A percentile compares a stretch with the other conserved stretches of the same genome.
Evolutionary conservation across 2,329 filamentous ascomycete genomes (phyloP).

Genomic region (Exserohilum turcica): DNA sequence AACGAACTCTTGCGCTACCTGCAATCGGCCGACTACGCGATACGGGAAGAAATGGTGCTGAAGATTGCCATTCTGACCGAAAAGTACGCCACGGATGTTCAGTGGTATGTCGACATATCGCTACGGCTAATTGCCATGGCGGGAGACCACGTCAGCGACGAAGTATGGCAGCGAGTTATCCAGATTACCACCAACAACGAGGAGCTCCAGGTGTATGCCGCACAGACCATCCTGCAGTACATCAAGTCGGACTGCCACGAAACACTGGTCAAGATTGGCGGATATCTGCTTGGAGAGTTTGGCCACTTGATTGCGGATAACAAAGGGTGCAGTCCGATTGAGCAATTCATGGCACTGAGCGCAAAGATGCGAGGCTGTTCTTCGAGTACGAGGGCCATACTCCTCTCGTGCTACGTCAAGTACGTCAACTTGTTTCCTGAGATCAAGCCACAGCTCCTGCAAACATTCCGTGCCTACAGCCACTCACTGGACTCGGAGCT

Average conservation of each 20-base stretch:
- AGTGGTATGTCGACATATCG: slow-evolving; percentile 99
- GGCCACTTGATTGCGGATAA: slow-evolving; percentile 95
- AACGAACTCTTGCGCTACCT: slow-evolving; percentile 92
- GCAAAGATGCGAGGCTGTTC: slow-evolving; percentile 88
- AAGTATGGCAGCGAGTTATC: slow-evolving; percentile 98
- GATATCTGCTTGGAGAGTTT: slow-evolving; percentile 94
- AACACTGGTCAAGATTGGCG: slow-evolving; percentile 95
- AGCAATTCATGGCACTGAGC: slow-evolving; percentile 93
- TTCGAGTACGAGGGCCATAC: slow-evolving; percentile 87
- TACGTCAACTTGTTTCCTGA: slow-evolving; percentile 98
- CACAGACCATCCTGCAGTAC: slow-evolving; percentile 89
- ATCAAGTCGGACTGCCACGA: slow-evolving; percentile 96
- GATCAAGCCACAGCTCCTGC: slow-evolving; percentile 92
- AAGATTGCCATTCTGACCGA: slow-evolving; percentile 98
- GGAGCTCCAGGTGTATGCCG: slow-evolving; percentile 94
- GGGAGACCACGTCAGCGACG: slow-evolving; percentile 96
- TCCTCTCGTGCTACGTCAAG: slow-evolving; percentile 94
- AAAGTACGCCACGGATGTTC: slow-evolving; percentile 96
- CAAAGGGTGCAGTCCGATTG: slow-evolving; percentile 89
- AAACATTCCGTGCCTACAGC: slow-evolving; percentile 89
- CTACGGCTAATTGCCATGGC: slow-evolving; percentile 93
- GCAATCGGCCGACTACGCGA: slow-evolving; percentile 95
- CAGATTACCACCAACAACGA: slow-evolving; percentile 99
- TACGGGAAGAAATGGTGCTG: slow-evolving; percentile 97
- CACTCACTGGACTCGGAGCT: slow-evolving; percentile 94